Evolutionary conservation across 768 basidiomycete genomes (phyloP).

Genomic region (Nidula microcarpa): DNA sequence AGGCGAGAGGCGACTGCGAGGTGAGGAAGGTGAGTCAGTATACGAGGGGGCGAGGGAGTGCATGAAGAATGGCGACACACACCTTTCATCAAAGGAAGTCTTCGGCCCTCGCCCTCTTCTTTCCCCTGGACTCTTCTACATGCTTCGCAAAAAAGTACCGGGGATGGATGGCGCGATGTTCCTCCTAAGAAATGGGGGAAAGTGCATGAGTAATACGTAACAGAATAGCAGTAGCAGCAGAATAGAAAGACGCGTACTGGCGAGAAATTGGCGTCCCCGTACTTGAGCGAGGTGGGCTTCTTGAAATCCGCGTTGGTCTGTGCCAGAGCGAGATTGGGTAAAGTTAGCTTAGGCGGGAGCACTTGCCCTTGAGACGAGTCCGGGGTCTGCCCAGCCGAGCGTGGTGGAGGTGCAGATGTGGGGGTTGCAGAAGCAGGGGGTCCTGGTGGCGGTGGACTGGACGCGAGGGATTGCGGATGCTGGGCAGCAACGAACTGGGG

Average conservation of each 20-base stretch:
- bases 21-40: too few species aligned
- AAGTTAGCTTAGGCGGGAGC: constrained; percentile 26
- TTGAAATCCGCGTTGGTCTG: constrained; percentile 76
- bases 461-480: neutral
- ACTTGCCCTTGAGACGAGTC: constrained; percentile 11
- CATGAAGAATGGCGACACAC: too few species aligned
- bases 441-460: neutral
- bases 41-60: too few species aligned
- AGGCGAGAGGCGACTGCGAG: too few species aligned
- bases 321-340: constrained; percentile 55
- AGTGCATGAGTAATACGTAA: constrained; percentile 1
- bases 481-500: constrained; percentile 14
- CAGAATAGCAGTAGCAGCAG: neutral
- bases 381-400: constrained; percentile 12
- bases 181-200: constrained; percentile 49
- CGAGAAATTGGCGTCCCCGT: constrained; percentile 72
- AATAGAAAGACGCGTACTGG: constrained; percentile 46
- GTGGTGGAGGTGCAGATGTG: constrained; percentile 3
- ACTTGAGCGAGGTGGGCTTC: constrained; percentile 73
- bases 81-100: constrained; percentile 58
- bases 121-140: constrained; percentile 67
- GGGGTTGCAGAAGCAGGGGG: neutral
- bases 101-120: constrained; percentile 83
- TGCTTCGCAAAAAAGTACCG: constrained; percentile 50
- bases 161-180: constrained; percentile 62